Evolutionary conservation across 441 rosid genomes (phyloP), one percentile per base, ranked within the genome.

Genomic region (Syzygium malaccense): DNA sequence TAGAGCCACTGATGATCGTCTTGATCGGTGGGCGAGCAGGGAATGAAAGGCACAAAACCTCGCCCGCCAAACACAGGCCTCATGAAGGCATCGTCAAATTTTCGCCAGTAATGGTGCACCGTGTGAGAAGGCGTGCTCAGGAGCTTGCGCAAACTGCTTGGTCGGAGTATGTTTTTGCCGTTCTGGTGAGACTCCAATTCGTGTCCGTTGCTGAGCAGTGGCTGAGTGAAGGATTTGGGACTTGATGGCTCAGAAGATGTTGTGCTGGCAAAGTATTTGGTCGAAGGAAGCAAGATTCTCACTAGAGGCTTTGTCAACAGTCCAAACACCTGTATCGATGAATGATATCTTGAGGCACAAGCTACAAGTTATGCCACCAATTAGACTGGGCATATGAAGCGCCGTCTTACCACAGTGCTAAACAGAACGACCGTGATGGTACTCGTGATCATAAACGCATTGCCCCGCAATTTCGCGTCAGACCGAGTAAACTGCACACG

Each of bases 391-490:
- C 30, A 14, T 17, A 19, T 41, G 45, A 55, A 30, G 20, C 33
- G 5, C 23, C 2, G 1, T 66, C 83, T 88, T 85, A 79, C 89
- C 89, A 88, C 58, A 45, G 87, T 88, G 89, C 89, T 88, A 66
- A 88, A 88, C 17, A 88, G 89, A 71, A 88, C 86, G 17, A 88
- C 89, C 19, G 89, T 88, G 37, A 88, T 85, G 68, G 89, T 88
- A 45, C 89, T 88, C 10, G 89, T 88, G 87, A 88, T 88, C 87
- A 88, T 85, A 87, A 85, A 88, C 6, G 89, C 89, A 41, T 86
- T 88, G 66, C 75, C 86, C 66, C 78, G 85, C 68, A 88, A 71
- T 66, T 68, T 88, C 4, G 75, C 15, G 4, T 88, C 85, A 1
- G 87, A 88, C 41, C 80, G 85, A 45, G 85, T 88, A 20, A 88